These are phyloP conservation scores for Piromyces finnis DNA, from an alignment of 192 early-diverging fungal species.

Conservation along the genomic window DNA sequence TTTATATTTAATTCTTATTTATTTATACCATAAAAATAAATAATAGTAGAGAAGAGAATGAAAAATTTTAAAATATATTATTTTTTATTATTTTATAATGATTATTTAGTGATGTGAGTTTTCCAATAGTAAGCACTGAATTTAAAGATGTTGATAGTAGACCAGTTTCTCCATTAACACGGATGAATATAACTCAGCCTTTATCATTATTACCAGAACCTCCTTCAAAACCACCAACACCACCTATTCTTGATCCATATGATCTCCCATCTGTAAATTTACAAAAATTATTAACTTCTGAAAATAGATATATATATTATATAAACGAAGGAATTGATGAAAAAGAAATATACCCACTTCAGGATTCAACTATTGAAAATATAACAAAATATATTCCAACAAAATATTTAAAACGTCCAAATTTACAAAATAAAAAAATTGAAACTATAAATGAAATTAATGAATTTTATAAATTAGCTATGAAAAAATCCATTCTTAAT, in stretches of 20 bases:
- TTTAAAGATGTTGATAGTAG: not conserved
- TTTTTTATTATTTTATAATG: too few species aligned
- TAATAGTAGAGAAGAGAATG: too few species aligned
- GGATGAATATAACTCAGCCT: not conserved
- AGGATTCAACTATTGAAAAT: slow-evolving; percentile 5
- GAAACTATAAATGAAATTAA: slow-evolving; percentile 18
- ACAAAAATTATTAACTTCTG: slow-evolving; percentile 27
- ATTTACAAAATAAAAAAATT: not conserved
- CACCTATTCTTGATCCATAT: slow-evolving; percentile 23
- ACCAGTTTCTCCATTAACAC: not conserved
- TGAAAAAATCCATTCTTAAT: slow-evolving; percentile 30
- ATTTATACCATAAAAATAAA: too few species aligned
- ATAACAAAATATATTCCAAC: slow-evolving; percentile 7
- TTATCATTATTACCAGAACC: not conserved
- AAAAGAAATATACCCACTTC: slow-evolving; percentile 20
- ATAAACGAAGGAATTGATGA: slow-evolving; percentile 17
- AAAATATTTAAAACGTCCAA: slow-evolving; percentile 5
- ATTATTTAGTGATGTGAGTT: too few species aligned
- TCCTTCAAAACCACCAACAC: not conserved
- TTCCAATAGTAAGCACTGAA: not conserved
- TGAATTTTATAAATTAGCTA: slow-evolving; percentile 14
- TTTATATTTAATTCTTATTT: too few species aligned
- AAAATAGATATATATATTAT: slow-evolving; percentile 34
- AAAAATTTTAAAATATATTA: too few species aligned
- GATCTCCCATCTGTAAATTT: slow-evolving; percentile 23